A percentile compares a stretch with the other conserved stretches of the same genome.
Evolutionary conservation across 495 filamentous ascomycete species (phyloP).

Genomic region (Neurospora sp.): DNA sequence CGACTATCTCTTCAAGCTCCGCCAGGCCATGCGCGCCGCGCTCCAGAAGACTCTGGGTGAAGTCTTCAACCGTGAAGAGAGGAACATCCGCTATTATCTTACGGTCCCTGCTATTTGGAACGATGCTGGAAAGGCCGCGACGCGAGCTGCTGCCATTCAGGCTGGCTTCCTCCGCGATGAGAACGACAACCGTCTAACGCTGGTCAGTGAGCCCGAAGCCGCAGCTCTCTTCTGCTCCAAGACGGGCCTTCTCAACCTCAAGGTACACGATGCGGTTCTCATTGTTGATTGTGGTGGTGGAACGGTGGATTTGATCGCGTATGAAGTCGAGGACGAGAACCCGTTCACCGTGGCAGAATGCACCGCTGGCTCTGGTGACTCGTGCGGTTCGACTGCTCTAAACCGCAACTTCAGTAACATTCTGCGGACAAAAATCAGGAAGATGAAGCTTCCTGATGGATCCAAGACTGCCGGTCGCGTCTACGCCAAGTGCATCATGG

Average conservation of each 20-base stretch:
- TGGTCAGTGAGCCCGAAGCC: slow-evolving; percentile 63
- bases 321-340: slow-evolving; percentile 66
- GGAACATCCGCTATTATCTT: slow-evolving; percentile 63
- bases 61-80: slow-evolving; percentile 65
- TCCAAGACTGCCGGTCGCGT: slow-evolving; percentile 65
- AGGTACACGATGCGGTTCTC: slow-evolving; percentile 61
- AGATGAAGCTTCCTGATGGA: slow-evolving; percentile 68
- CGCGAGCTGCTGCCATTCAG: slow-evolving; percentile 60
- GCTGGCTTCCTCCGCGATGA: slow-evolving; percentile 65
- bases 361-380: slow-evolving; percentile 65
- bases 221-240: slow-evolving; percentile 67
- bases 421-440: slow-evolving; percentile 61
- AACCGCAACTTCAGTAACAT: slow-evolving; percentile 72
- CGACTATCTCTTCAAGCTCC: slow-evolving; percentile 67
- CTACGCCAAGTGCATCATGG: slow-evolving; percentile 73
- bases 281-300: slow-evolving; percentile 70
- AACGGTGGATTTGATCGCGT: slow-evolving; percentile 67
- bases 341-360: slow-evolving; percentile 67
- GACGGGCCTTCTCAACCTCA: slow-evolving; percentile 62
- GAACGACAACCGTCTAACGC: slow-evolving; percentile 62
- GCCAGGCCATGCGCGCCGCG: slow-evolving; percentile 62
- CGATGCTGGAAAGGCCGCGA: slow-evolving; percentile 64
- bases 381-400: slow-evolving; percentile 62
- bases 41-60: slow-evolving; percentile 68
- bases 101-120: slow-evolving; percentile 72